Conservation (phyloP, 1,139 yeast species). For the Geotrichum fermentans region DNA sequence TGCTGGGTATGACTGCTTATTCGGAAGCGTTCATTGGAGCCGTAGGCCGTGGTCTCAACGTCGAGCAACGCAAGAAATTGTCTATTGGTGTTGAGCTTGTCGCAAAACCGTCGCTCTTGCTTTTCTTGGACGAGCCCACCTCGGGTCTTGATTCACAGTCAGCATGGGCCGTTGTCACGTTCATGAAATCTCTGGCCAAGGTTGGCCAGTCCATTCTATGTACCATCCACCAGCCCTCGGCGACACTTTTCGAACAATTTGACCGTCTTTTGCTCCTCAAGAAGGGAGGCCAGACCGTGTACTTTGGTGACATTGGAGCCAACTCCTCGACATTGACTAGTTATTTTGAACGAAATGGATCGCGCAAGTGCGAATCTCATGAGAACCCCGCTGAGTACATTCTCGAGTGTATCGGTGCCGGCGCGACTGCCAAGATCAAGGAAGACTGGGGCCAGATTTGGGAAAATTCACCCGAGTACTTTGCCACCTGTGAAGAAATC, state of each 20-base stretch:
- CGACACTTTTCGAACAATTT: slow-evolving; percentile 64
- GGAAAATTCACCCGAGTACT: slow-evolving; percentile 52
- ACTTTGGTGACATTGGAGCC: slow-evolving; percentile 70
- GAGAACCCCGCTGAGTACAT: slow-evolving; percentile 80
- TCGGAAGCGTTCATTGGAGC: slow-evolving; percentile 63
- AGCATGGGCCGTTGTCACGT: slow-evolving; percentile 55
- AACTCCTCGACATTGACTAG: slow-evolving; percentile 53
- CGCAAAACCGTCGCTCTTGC: slow-evolving; percentile 71
- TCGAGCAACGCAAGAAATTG: slow-evolving; percentile 76
- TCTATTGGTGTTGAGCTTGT: slow-evolving; percentile 85
- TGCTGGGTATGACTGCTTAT: slow-evolving; percentile 53
- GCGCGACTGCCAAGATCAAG: slow-evolving; percentile 60
- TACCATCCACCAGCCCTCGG: slow-evolving; percentile 78
- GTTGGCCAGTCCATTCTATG: slow-evolving; percentile 77
- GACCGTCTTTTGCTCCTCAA: slow-evolving; percentile 66
- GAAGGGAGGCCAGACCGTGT: slow-evolving; percentile 69
- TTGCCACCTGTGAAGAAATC: slow-evolving; percentile 35
- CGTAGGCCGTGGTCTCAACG: slow-evolving; percentile 64
- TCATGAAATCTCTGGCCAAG: slow-evolving; percentile 61
- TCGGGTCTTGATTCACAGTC: slow-evolving; percentile 88
- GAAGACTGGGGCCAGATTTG: slow-evolving; percentile 61
- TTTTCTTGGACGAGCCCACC: slow-evolving; percentile 85
- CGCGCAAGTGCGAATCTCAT: slow-evolving; percentile 52
- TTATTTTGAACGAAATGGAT: slow-evolving; percentile 67
- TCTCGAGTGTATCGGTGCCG: slow-evolving; percentile 70